phyloP scores from a whole-genome alignment of 306 rosid genomes.

The Pyrus bretschneideri region DNA sequence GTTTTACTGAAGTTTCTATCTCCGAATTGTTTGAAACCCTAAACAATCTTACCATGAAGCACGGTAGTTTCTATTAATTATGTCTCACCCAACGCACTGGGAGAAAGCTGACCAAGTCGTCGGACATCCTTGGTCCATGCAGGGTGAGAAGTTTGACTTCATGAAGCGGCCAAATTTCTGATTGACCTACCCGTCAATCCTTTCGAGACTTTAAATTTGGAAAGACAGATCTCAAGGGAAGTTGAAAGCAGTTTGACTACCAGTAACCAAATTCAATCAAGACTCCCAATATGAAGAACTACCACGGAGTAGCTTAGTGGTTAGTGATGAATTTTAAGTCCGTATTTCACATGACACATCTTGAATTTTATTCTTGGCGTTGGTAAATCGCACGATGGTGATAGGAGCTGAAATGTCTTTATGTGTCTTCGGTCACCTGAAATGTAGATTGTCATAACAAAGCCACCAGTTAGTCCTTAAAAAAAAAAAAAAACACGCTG shows the following conservation, averaged over 20 bases:
- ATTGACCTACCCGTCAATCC: neutral
- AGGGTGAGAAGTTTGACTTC: neutral
- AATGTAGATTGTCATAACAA: too few species aligned
- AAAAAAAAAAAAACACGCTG: too few species aligned
- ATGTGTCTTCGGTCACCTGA: too few species aligned
- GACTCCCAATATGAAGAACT: too few species aligned
- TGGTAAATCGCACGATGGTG: too few species aligned
- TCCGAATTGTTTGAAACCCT: neutral
- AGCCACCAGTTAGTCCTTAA: accelerated
- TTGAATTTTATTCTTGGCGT: too few species aligned
- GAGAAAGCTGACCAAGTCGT: neutral
- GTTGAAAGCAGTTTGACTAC: neutral
- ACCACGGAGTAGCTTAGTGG: too few species aligned
- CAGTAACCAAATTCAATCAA: neutral
- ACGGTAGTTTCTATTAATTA: neutral
- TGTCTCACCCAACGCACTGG: too few species aligned
- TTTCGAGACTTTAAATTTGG: neutral
- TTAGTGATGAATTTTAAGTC: too few species aligned
- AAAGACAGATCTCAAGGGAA: neutral
- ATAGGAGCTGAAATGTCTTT: too few species aligned
- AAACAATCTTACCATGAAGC: neutral
- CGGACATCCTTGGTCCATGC: neutral
- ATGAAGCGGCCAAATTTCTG: neutral
- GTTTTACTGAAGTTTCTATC: neutral
- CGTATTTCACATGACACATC: accelerated